These are phyloP conservation scores for Dactylellina leptospora DNA, from an alignment of 2,329 filamentous ascomycete genomes.

Conservation along the genomic window DNA sequence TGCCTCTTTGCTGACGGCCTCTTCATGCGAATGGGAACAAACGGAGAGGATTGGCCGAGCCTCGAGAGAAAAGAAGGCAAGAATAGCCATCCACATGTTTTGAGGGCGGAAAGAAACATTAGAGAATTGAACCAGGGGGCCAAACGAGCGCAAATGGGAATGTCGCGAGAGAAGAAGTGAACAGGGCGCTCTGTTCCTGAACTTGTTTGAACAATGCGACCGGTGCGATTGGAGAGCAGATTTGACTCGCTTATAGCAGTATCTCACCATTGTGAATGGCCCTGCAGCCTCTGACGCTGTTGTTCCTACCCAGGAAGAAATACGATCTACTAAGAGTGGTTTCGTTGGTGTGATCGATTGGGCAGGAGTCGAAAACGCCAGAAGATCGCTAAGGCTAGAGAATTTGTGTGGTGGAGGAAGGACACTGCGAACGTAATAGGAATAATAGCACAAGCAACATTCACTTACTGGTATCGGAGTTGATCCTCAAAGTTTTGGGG, in stretches of 20 bases:
- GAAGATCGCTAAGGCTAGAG: neutral
- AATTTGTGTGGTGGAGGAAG: neutral
- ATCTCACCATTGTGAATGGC: neutral
- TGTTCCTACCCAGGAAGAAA: neutral
- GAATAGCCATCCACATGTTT: slow-evolving; percentile 47
- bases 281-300: neutral
- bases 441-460: neutral
- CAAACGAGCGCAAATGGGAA: slow-evolving; percentile 48
- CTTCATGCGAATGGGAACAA: slow-evolving; percentile 28
- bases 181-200: too few relatives aligned
- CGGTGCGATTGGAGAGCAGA: too few relatives aligned
- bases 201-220: too few relatives aligned
- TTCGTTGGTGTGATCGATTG: slow-evolving; percentile 2
- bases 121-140: too few relatives aligned
- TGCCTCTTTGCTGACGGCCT: slow-evolving; percentile 30
- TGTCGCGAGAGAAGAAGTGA: slow-evolving; percentile 49
- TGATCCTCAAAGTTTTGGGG: too few relatives aligned
- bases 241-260: neutral
- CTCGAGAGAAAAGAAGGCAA: slow-evolving; percentile 30
- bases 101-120: slow-evolving; percentile 30
- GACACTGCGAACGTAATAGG: neutral
- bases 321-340: too few relatives aligned
- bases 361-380: neutral
- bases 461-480: too few relatives aligned
- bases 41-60: slow-evolving; percentile 1